phyloP scores from a whole-genome alignment of 2,329 filamentous ascomycete genomes.

The Colletotrichum magnum region DNA sequence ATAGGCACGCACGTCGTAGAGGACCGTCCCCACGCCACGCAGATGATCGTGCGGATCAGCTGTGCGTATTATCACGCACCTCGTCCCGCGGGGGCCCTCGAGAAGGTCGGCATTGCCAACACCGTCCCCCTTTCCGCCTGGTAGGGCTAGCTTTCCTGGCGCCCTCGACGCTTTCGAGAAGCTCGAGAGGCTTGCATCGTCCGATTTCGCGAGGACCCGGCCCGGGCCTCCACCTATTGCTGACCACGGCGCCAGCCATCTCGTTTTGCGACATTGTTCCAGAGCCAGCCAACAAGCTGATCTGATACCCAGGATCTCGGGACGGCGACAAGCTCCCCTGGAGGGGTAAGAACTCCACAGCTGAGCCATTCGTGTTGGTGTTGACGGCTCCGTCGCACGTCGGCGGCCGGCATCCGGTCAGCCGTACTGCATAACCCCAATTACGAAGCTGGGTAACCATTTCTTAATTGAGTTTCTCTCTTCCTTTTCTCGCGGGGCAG shows the following conservation, averaged over 20 bases:
- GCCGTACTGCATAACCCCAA: slow-evolving; percentile 7
- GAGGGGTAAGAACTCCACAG: slow-evolving; percentile 3
- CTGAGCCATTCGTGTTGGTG: not conserved
- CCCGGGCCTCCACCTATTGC: not conserved
- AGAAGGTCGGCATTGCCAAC: not conserved
- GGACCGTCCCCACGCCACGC: slow-evolving; percentile 13
- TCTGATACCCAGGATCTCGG: slow-evolving; percentile 22
- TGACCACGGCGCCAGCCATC: slow-evolving; percentile 4
- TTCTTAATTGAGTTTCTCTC: not conserved
- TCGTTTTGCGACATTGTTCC: not conserved
- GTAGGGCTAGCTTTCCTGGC: not conserved
- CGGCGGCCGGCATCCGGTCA: not conserved
- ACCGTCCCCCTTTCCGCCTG: slow-evolving; percentile 19
- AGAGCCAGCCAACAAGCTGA: not conserved
- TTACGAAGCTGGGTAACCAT: not conserved
- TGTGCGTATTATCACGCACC: slow-evolving; percentile 11
- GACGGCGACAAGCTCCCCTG: not conserved
- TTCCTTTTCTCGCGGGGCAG: not conserved
- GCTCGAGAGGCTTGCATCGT: not conserved
- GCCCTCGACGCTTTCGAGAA: not conserved
- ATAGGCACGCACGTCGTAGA: slow-evolving; percentile 18
- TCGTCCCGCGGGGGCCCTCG: not conserved
- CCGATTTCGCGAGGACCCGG: slow-evolving; percentile 1
- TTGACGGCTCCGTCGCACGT: not conserved
- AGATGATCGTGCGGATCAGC: slow-evolving; percentile 19